Evolutionary conservation across 345 rosid species (phyloP).

Genomic region (Fremontodendron californicum): DNA sequence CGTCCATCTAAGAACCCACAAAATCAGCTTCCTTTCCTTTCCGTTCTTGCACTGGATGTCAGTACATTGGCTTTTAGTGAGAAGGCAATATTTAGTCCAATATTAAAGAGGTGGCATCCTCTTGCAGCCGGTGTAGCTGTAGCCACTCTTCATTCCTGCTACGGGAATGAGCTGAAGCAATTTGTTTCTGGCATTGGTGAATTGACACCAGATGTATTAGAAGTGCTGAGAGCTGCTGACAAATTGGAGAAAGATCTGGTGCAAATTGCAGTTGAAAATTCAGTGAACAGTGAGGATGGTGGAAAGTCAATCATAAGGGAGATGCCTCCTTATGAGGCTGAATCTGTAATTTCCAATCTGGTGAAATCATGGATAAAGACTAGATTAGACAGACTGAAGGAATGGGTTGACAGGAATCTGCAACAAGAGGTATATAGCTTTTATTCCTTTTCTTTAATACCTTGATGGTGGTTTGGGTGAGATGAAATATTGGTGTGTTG

Average conservation of each 20-base stretch:
- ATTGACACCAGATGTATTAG: constrained; percentile 82
- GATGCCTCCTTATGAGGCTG: constrained; percentile 97
- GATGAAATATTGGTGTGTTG: neutral
- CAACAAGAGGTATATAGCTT: constrained; percentile 67
- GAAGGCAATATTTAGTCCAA: constrained; percentile 78
- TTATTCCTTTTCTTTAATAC: neutral
- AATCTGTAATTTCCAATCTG: constrained; percentile 67
- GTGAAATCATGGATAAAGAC: constrained; percentile 78
- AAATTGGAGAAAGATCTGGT: constrained; percentile 96
- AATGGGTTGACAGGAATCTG: constrained; percentile 82
- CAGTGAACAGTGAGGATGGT: constrained; percentile 96
- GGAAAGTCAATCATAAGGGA: constrained; percentile 94
- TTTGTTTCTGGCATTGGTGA: constrained; percentile 70
- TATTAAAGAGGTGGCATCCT: constrained; percentile 93
- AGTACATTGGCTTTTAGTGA: constrained; percentile 74
- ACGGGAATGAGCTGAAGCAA: constrained; percentile 65
- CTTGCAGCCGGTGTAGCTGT: constrained; percentile 91
- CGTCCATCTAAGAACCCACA: constrained; percentile 49
- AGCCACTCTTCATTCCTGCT: constrained; percentile 92
- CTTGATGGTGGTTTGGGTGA: neutral
- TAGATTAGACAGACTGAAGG: constrained; percentile 75
- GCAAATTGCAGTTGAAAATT: constrained; percentile 94
- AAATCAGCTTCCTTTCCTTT: constrained; percentile 67
- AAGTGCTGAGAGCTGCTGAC: constrained; percentile 90
- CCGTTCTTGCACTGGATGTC: constrained; percentile 80